These are phyloP conservation scores for Vitis labrusca DNA, from an alignment of 164 flowering plant species.

Conservation along the genomic window DNA sequence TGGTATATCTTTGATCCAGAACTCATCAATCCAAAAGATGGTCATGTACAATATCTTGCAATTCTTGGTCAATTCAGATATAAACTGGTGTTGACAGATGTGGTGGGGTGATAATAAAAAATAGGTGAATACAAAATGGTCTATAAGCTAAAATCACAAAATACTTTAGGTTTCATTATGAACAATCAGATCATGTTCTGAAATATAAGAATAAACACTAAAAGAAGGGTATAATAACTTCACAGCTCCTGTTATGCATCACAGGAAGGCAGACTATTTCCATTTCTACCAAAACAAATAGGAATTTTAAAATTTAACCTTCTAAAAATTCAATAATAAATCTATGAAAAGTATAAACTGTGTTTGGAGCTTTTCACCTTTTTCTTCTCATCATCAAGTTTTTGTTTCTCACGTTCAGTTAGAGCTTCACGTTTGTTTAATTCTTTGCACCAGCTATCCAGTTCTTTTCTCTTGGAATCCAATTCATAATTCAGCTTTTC, in stretches of 20 bases:
- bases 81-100: neutral
- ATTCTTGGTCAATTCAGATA: neutral
- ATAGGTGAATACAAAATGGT: neutral
- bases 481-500: conserved; percentile 47
- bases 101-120: neutral
- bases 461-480: conserved; percentile 39
- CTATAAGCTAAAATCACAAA: neutral
- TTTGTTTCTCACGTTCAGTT: conserved; percentile 63
- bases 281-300: neutral
- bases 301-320: neutral
- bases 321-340: too few species aligned
- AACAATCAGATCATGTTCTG: neutral
- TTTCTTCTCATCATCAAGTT: conserved; percentile 64
- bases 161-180: neutral
- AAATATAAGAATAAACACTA: neutral
- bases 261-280: neutral
- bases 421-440: conserved; percentile 52
- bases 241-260: neutral
- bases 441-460: conserved; percentile 52
- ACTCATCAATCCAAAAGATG: neutral
- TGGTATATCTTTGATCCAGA: neutral
- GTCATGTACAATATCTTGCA: neutral
- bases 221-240: neutral
- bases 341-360: too few species aligned
- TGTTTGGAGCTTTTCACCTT: conserved; percentile 31